Percentiles rank a stretch among this genome's conserved stretches.
These are phyloP conservation scores for Solanum paucissectum DNA, from an alignment of 257 asterid species.

Conservation along the genomic window DNA sequence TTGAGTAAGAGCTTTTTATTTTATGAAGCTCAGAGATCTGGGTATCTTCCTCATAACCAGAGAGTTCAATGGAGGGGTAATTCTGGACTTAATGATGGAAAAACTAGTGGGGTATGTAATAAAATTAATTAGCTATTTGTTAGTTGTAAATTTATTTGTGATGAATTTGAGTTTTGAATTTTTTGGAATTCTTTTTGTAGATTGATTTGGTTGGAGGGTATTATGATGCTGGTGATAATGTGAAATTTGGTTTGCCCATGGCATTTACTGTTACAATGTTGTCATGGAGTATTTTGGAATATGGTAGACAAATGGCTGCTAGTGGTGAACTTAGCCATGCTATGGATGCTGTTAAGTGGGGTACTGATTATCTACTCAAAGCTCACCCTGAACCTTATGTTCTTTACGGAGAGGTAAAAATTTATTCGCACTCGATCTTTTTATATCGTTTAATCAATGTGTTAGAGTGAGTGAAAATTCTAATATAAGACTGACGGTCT, in stretches of 20 bases:
- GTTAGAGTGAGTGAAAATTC: too few species aligned
- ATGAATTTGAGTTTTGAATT: background rate
- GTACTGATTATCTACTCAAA: conserved; percentile 91
- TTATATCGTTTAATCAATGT: background rate
- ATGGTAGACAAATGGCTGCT: conserved; percentile 64
- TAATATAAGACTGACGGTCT: too few species aligned
- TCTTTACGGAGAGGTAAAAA: conserved; percentile 61
- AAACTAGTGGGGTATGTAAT: conserved; percentile 55
- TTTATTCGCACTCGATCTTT: background rate
- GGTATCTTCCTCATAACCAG: conserved; percentile 64
- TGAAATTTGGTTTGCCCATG: conserved; percentile 93
- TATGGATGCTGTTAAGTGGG: conserved; percentile 90
- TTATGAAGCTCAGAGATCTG: conserved; percentile 99
- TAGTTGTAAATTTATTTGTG: background rate
- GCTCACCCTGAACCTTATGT: conserved; percentile 86
- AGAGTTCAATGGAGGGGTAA: conserved; percentile 86
- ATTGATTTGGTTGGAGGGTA: conserved; percentile 97
- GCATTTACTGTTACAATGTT: conserved; percentile 91
- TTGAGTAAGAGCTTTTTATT: conserved; percentile 72
- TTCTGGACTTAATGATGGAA: conserved; percentile 92
- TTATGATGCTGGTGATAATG: conserved; percentile 98
- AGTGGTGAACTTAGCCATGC: conserved; percentile 80
- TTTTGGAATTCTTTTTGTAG: conserved; percentile 17
- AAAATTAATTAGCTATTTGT: background rate
- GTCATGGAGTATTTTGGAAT: conserved; percentile 90